phyloP scores from a whole-genome alignment of 805 yeast species.

The Gaillardinia entomophila region DNA sequence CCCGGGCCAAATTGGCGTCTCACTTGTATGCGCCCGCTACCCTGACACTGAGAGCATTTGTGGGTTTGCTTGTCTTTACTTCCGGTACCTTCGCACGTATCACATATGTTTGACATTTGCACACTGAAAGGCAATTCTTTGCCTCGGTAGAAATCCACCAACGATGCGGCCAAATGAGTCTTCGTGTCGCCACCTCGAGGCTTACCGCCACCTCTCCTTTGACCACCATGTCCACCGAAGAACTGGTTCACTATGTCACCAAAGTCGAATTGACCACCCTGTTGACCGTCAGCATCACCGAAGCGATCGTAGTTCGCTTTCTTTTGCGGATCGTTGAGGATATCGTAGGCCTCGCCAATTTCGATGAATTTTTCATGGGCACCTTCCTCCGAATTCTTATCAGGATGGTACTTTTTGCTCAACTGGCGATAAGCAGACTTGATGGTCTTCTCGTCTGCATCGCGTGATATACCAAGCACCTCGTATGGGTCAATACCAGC shows the following conservation, averaged over 20 bases:
- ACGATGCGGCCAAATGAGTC: slow-evolving; percentile 48
- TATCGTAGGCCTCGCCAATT: slow-evolving; percentile 90
- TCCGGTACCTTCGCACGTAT: slow-evolving; percentile 78
- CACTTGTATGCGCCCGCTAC: slow-evolving; percentile 63
- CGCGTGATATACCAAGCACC: slow-evolving; percentile 62
- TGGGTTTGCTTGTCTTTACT: slow-evolving; percentile 70
- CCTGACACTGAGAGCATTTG: slow-evolving; percentile 64
- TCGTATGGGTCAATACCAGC: slow-evolving; percentile 43
- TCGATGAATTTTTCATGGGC: slow-evolving; percentile 86
- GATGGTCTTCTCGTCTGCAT: slow-evolving; percentile 75
- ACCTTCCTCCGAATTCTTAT: slow-evolving; percentile 78
- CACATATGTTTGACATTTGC: slow-evolving; percentile 70
- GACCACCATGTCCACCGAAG: slow-evolving; percentile 24
- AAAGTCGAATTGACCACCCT: slow-evolving; percentile 31
- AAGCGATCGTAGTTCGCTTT: slow-evolving; percentile 62
- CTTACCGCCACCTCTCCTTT: slow-evolving; percentile 29
- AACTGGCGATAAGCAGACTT: slow-evolving; percentile 78
- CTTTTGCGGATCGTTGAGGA: slow-evolving; percentile 67
- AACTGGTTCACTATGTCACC: slow-evolving; percentile 57
- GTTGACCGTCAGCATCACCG: slow-evolving; percentile 60
- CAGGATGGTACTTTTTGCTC: slow-evolving; percentile 89
- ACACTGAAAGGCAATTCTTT: slow-evolving; percentile 52
- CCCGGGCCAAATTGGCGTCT: slow-evolving; percentile 81
- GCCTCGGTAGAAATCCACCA: slow-evolving; percentile 73
- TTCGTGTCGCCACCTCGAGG: slow-evolving; percentile 60